phyloP scores from a whole-genome alignment of 73 alveolate genomes.

The Paramecium sonneborni region DNA sequence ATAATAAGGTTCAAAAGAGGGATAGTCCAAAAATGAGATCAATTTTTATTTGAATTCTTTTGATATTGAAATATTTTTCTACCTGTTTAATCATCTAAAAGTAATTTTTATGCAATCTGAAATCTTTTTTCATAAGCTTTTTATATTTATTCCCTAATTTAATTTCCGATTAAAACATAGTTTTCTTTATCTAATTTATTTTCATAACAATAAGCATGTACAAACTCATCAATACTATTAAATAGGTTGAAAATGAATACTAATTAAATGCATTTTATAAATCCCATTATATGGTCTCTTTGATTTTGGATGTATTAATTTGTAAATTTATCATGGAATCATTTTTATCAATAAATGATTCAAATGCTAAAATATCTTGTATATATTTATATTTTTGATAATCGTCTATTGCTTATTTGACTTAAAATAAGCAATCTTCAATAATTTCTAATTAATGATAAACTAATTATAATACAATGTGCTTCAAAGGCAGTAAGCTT shows the following conservation, averaged over 20 bases:
- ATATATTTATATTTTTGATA: neutral
- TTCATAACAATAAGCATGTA: constrained; percentile 10
- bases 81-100: neutral
- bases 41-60: constrained; percentile 12
- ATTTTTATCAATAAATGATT: neutral
- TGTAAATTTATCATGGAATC: constrained; percentile 10
- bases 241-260: neutral
- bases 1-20: constrained; percentile 50
- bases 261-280: neutral
- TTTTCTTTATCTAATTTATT: neutral
- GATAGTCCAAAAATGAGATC: neutral
- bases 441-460: neutral
- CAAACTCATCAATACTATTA: constrained; percentile 31
- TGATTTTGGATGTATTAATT: neutral
- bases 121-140: neutral
- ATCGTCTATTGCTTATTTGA: neutral
- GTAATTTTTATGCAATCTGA: neutral
- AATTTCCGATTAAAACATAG: neutral
- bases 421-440: neutral
- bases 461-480: neutral
- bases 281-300: constrained; percentile 40
- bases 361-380: constrained; percentile 9
- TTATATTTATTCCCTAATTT: constrained; percentile 41
- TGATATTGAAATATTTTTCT: neutral
- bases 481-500: constrained; percentile 1